These are phyloP conservation scores for Phytophthora cactorum DNA, from an alignment of 352 stramenopile genomes.

Conservation along the genomic window DNA sequence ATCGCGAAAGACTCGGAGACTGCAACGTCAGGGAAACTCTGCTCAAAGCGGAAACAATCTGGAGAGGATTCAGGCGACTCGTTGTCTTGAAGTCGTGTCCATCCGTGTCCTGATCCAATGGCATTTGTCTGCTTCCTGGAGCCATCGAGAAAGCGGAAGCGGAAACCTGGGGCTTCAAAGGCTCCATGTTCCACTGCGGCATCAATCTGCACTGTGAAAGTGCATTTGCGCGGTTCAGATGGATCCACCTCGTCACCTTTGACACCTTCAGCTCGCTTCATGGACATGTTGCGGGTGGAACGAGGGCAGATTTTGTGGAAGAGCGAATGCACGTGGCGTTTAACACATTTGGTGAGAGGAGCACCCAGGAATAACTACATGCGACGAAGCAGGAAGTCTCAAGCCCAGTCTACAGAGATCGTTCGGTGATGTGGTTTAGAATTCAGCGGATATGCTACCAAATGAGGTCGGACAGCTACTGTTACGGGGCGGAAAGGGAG, in stretches of 20 bases:
- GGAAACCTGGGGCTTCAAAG: conserved; percentile 62
- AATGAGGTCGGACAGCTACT: not conserved
- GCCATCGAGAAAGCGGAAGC: conserved; percentile 75
- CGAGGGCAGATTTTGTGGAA: not conserved
- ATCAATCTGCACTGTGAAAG: conserved; percentile 70
- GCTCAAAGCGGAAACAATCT: conserved; percentile 50
- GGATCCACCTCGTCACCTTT: conserved; percentile 19
- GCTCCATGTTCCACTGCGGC: conserved; percentile 43
- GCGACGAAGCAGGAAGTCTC: conserved; percentile 6
- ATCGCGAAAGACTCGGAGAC: conserved; percentile 55
- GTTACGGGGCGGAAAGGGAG: not conserved
- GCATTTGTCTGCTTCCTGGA: conserved; percentile 59
- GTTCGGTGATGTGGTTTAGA: too few relatives aligned
- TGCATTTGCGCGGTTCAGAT: conserved; percentile 47
- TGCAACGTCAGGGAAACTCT: conserved; percentile 48
- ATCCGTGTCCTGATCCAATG: conserved; percentile 39
- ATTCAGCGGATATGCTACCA: too few relatives aligned
- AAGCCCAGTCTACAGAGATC: too few relatives aligned
- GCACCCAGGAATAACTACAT: conserved; percentile 28
- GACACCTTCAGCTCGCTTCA: conserved; percentile 23
- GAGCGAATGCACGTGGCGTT: not conserved
- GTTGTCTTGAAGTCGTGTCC: conserved; percentile 30
- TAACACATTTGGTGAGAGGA: not conserved
- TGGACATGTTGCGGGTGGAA: not conserved
- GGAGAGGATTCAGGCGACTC: conserved; percentile 1